These are phyloP conservation scores for Pulveroboletus ravenelii DNA, from an alignment of 768 basidiomycete genomes.

Conservation along the genomic window DNA sequence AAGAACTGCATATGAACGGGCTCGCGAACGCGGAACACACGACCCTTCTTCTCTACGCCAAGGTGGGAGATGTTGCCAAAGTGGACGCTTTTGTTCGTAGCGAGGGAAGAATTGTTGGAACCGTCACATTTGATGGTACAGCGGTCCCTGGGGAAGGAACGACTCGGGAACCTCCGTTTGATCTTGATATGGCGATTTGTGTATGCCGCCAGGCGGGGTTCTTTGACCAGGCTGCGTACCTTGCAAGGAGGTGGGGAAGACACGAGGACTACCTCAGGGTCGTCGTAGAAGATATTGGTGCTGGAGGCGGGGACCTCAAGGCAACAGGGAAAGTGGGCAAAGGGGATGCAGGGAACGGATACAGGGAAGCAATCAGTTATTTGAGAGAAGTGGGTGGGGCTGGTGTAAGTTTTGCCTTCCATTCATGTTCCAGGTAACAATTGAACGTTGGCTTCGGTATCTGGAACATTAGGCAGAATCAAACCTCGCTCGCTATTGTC, in stretches of 20 bases:
- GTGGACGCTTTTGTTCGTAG: conserved; percentile 92
- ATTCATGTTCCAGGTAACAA: neutral
- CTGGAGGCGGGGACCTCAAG: conserved; percentile 7
- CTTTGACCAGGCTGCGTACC: conserved; percentile 89
- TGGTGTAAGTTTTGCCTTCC: conserved; percentile 49
- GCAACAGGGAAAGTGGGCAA: conserved; percentile 14
- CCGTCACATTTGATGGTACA: conserved; percentile 15
- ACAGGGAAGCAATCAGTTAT: conserved; percentile 76
- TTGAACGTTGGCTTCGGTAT: neutral
- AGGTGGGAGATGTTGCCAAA: conserved; percentile 85
- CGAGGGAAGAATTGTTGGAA: conserved; percentile 51
- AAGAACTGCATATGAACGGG: conserved; percentile 86
- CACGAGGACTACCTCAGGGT: conserved; percentile 94
- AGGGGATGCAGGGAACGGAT: conserved; percentile 40
- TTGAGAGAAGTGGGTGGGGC: conserved; percentile 73
- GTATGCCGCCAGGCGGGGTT: conserved; percentile 97
- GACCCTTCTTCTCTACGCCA: conserved; percentile 93
- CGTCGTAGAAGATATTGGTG: conserved; percentile 84
- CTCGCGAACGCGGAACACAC: conserved; percentile 96
- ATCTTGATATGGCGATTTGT: conserved; percentile 93
- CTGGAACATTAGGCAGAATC: conserved; percentile 65
- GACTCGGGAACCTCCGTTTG: conserved; percentile 80
- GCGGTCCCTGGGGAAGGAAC: conserved; percentile 35
- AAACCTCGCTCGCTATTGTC: conserved; percentile 83
- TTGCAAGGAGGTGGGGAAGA: conserved; percentile 85